Evolutionary conservation across 371 early-diverging fungal species (phyloP), one percentile per base, ranked within the genome.

Genomic region (Massospora cicadina): DNA sequence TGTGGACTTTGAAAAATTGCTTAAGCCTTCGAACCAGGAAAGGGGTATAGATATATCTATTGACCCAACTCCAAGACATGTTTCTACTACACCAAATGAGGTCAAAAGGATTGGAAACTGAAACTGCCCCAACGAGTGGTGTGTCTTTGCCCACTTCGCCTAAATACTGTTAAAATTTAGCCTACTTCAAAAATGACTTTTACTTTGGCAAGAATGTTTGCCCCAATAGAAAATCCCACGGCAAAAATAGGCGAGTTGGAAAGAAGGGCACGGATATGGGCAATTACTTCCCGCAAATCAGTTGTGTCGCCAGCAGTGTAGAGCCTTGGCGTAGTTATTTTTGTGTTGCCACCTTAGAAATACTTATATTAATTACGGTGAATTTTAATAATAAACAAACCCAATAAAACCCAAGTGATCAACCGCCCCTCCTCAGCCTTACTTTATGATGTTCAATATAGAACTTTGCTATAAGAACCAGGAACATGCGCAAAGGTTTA

Each of bases 41-140:
- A 23, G 60, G 30, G 27, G 28, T 24, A 31, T 60, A 60, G 21
- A 60, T 28, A 31, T 60, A 60, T 2, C 30, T 21, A 23, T 60
- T 60, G 23, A 31, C 12, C 21, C 21, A 24, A 27, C 23, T 60
- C n/a, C 17, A 2, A 32, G 32, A 29, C n/a, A 57, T 27, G 25
- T 55, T 12, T 28, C 60, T 24, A 30, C 28, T 28, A 60, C 60
- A 81, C 80, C 73, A 71, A 67, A 76, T 65, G 33, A 84, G 75
- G 68, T 89, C 90, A 73, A 81, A 93, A 1, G 95, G 95, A 67
- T 93, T 93, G 54, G 82, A 86, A 24, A 95, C 86, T 0, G 89
- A 83, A 29, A 87, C 75, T 25, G 81, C 87, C 1, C 81, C 93
- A 28, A 76, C 69, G 43, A 95, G 79, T n/a, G 86, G 86, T 33